Evolutionary conservation across 1,284 basidiomycete genomes (phyloP), one percentile per base, ranked within the genome.

Genomic region (Moesziomyces aphidis): DNA sequence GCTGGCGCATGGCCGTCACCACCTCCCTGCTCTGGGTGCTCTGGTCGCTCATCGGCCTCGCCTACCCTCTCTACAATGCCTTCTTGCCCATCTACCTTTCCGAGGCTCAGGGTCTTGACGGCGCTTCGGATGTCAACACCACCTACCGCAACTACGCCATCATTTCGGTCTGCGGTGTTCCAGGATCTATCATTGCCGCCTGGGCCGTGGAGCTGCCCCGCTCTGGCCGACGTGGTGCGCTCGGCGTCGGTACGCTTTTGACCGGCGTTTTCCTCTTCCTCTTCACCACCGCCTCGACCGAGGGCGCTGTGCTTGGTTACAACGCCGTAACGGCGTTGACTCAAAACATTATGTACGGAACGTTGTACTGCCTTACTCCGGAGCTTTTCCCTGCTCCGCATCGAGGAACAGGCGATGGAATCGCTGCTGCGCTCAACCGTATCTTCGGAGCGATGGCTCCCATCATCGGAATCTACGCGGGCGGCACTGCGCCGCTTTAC

Each of bases 51-150:
- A 84, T 84, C 48, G 83, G 83, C 55, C 64, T 83, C 31, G 81
- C 79, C n/a, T 84, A 84, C 63, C 83, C 83, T 23, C 77, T 84
- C 23, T 84, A 79, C 76, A 84, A 84, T 57, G 78, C 83, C 3
- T 84, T 84, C 73, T 54, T 84, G 53, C 73, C 82, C 50, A 66
- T 82, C 54, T 83, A 83, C 53, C 77, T 84, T 11, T 46, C 59
- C 19, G 31, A 65, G 19, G 64, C 73, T 4, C 73, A 72, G 36
- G 63, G 66, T 17, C 57, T 64, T 22, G 31, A 34, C 5, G 74
- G 62, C 24, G 43, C 44, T 4, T 60, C 58, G 5, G 68, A 55
- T 3, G 65, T 62, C 42, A 23, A 67, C 46, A 48, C 31, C n/a
- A 80, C 78, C 13, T 84, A 83, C 73, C 68, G 78, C 23, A 77